Conservation (phyloP, 768 basidiomycete genomes). For the Psilocybe azurescens region DNA sequence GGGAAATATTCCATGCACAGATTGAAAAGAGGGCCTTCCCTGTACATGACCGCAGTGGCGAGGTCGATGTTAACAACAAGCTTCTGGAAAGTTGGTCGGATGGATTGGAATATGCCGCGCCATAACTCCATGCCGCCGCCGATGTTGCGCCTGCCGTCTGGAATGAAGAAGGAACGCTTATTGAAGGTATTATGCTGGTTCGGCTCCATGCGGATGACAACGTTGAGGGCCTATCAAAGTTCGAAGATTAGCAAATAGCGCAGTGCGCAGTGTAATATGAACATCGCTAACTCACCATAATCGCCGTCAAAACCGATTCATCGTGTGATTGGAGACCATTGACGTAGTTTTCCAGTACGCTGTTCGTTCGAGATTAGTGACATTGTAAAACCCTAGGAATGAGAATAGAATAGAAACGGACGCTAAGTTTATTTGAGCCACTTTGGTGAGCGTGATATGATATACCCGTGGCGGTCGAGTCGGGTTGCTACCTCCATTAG, state of each 20-base stretch:
- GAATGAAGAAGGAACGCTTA: constrained; percentile 75
- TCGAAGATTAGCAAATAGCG: background rate
- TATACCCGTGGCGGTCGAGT: constrained; percentile 63
- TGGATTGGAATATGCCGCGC: constrained; percentile 84
- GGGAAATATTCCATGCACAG: constrained; percentile 62
- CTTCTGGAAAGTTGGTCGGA: constrained; percentile 66
- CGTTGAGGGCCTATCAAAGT: constrained; percentile 63
- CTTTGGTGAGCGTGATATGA: constrained; percentile 63
- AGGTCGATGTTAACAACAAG: constrained; percentile 82
- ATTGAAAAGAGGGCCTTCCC: constrained; percentile 60
- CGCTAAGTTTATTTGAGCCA: constrained; percentile 43
- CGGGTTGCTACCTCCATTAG: constrained; percentile 37
- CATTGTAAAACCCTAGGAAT: background rate
- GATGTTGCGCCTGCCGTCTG: constrained; percentile 53
- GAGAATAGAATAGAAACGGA: constrained; percentile 17
- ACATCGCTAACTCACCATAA: constrained; percentile 51
- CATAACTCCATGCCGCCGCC: constrained; percentile 72
- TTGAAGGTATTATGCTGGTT: constrained; percentile 73
- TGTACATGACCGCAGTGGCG: constrained; percentile 78
- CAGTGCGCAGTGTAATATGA: background rate
- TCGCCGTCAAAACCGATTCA: constrained; percentile 56
- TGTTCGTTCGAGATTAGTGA: constrained; percentile 27
- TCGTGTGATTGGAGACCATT: constrained; percentile 65
- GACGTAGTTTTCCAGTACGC: constrained; percentile 64
- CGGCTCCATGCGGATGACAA: constrained; percentile 78